Base-by-base conservation (phyloP, 225 moss, liverwort and hornwort species). In the Marchantia paleacea region DNA sequence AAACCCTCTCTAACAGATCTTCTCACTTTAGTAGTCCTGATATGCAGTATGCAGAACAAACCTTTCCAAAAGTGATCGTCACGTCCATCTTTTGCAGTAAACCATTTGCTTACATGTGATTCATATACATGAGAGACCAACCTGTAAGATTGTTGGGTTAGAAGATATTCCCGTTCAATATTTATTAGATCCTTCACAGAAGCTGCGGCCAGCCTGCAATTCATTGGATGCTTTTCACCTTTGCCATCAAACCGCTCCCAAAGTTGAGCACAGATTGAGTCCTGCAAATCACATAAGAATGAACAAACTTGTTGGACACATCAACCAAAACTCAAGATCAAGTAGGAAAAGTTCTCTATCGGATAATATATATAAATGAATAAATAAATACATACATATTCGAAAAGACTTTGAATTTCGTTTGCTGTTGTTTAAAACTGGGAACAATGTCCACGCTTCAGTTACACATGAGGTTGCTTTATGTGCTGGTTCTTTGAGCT, bases 141-240 rank as follows among this genome's bases (percentile, higher is more conserved):
- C 92, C 93, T 90, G 87, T 88, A 94, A 13, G 91, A 84, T 65
- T 88, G 78, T 84, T 91, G 89, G 57, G 96, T 90, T 53, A 85
- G 85, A 60, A 94, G 90, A 85, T 87, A 93, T 70, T 90, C 89
- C 26, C 80, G 84, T 84, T 96, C 96, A 76, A 90, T 81, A 72
- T 90, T 92, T 61, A 94, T 88, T 22, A 96, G 89, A 83, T 92
- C 93, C 81, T 92, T 94, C 53, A 96, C 88, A 86, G 89, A 92
- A 72, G 91, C 92, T 22, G 88, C 85, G 69, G 91, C 89, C 67
- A 92, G 81, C 39, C 85, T 88, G 69, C 53, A 73, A 79, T 77
- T 89, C 86, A 91, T 89, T 20, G 83, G 85, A 78, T 87, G 88
- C 60, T 86, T 81, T 12, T 81, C 77, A 28, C 88, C 84, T 83